A percentile compares a stretch with the other conserved stretches of the same genome.
Evolutionary conservation across 1,284 basidiomycete species (phyloP).

Genomic region (Papiliotrema laurentii): DNA sequence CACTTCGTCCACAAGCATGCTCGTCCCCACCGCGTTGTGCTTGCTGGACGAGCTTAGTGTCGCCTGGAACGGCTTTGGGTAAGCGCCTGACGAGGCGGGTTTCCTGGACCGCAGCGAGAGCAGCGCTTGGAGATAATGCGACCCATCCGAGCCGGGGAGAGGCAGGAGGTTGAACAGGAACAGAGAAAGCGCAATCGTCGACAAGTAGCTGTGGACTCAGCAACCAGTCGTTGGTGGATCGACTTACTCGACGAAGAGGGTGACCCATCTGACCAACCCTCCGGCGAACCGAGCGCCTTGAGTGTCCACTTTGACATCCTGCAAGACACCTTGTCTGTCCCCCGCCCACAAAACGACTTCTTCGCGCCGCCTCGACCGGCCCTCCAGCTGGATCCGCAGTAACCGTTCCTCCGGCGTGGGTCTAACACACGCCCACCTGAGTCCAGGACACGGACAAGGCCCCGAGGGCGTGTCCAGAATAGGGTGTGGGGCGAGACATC

Average conservation of each 20-base stretch:
- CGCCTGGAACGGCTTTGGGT: not conserved
- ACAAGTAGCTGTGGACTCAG: constrained; percentile 28
- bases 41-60: constrained; percentile 7
- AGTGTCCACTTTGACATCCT: constrained; percentile 24
- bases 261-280: constrained; percentile 21
- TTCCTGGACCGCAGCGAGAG: constrained; percentile 7
- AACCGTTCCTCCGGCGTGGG: constrained; percentile 21
- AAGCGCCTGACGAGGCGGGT: not conserved
- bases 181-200: constrained; percentile 36
- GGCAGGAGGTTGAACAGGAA: constrained; percentile 46
- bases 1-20: constrained; percentile 20
- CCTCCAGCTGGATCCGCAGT: constrained; percentile 26
- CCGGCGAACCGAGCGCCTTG: constrained; percentile 19
- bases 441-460: constrained; percentile 19
- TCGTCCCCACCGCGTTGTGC: constrained; percentile 10
- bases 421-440: constrained; percentile 27
- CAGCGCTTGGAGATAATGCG: constrained; percentile 31
- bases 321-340: constrained; percentile 10
- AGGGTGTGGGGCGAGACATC: constrained; percentile 29
- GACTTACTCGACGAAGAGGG: constrained; percentile 34
- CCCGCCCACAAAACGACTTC: constrained; percentile 11
- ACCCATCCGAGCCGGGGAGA: constrained; percentile 39
- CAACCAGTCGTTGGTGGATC: not conserved
- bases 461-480: constrained; percentile 27
- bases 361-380: not conserved